A percentile compares a stretch with the other conserved stretches of the same genome.
These are phyloP conservation scores for Cryptosporidium viatorum DNA, from an alignment of 169 alveolate genomes.

Conservation along the genomic window DNA sequence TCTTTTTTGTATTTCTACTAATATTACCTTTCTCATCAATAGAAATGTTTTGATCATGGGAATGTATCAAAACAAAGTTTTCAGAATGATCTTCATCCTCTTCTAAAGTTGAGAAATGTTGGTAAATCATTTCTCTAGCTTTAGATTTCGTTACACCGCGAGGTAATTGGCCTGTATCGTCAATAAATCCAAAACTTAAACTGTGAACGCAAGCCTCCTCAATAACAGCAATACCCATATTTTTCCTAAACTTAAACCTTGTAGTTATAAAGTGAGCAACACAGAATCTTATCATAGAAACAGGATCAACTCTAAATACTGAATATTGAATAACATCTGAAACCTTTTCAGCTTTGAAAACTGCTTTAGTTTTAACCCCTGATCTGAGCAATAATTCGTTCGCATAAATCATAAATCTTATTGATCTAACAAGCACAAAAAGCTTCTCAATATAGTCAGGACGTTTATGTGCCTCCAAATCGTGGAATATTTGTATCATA, in stretches of 20 bases:
- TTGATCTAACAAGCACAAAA: constrained; percentile 56
- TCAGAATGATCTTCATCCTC: constrained; percentile 14
- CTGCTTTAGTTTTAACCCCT: constrained; percentile 64
- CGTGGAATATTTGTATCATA: constrained; percentile 9
- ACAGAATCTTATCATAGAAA: constrained; percentile 66
- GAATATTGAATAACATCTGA: constrained; percentile 68
- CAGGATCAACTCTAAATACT: constrained; percentile 62
- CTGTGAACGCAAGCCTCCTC: constrained; percentile 76
- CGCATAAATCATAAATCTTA: constrained; percentile 72
- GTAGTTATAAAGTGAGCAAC: constrained; percentile 38
- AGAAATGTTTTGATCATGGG: constrained; percentile 14
- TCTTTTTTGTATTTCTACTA: neutral
- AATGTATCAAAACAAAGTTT: constrained; percentile 22
- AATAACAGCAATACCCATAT: constrained; percentile 63
- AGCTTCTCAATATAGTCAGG: constrained; percentile 68
- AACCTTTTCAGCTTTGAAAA: constrained; percentile 20
- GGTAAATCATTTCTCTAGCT: constrained; percentile 47
- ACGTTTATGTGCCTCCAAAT: constrained; percentile 53
- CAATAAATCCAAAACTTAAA: constrained; percentile 70
- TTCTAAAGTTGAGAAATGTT: constrained; percentile 39
- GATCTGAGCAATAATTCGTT: constrained; percentile 50
- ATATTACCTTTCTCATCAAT: constrained; percentile 52
- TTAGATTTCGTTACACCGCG: constrained; percentile 23
- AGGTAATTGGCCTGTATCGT: constrained; percentile 57
- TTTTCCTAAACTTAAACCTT: constrained; percentile 52